Evolutionary conservation across 2,329 filamentous ascomycete species (phyloP).

Genomic region (Rhinocladiella mackenziei): DNA sequence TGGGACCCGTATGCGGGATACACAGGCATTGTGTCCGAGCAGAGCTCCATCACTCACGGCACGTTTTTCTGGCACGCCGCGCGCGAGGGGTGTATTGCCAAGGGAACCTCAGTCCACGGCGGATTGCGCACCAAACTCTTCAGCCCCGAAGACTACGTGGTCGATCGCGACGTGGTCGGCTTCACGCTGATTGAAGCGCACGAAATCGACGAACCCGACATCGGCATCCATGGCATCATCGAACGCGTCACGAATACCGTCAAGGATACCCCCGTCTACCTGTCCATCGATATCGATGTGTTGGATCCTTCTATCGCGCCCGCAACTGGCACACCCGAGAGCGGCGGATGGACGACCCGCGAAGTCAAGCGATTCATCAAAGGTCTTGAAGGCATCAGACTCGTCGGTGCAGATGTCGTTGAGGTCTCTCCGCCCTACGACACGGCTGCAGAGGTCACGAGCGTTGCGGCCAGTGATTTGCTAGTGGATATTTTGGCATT

Average conservation of each 20-base stretch:
- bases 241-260: constrained; percentile 71
- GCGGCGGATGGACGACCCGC: constrained; percentile 31
- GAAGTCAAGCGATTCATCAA: constrained; percentile 29
- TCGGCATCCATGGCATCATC: constrained; percentile 68
- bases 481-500: constrained; percentile 33
- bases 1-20: constrained; percentile 78
- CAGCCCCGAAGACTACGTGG: constrained; percentile 74
- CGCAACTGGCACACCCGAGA: constrained; percentile 33
- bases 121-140: constrained; percentile 79
- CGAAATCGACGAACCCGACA: constrained; percentile 59
- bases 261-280: constrained; percentile 50
- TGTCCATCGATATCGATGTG: constrained; percentile 36
- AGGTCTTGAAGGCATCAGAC: constrained; percentile 28
- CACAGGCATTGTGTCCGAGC: constrained; percentile 71
- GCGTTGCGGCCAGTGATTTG: constrained; percentile 33
- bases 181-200: constrained; percentile 76
- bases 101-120: constrained; percentile 82
- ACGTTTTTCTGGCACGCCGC: constrained; percentile 85
- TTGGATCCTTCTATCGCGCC: constrained; percentile 35
- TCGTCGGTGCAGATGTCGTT: constrained; percentile 32
- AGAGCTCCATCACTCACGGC: constrained; percentile 77
- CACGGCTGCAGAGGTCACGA: constrained; percentile 31
- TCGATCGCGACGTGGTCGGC: constrained; percentile 74
- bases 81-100: constrained; percentile 70
- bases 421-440: constrained; percentile 31